Base-by-base conservation (phyloP, 1,284 basidiomycete genomes). In the Cerrena zonata region DNA sequence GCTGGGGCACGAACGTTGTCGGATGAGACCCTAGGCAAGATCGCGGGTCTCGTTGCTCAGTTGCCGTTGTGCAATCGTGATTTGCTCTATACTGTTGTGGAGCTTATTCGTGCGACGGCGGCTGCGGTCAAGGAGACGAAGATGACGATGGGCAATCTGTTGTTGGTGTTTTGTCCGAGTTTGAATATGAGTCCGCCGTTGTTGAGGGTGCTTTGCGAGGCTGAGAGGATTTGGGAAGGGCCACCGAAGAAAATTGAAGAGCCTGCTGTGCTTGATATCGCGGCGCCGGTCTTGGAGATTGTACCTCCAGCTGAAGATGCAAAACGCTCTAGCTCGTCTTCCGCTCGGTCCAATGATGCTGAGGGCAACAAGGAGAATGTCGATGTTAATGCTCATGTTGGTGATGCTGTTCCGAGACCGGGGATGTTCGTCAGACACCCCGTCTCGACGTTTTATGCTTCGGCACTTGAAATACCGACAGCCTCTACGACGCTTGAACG, bases 101-200 rank as follows among this genome's bases (percentile, higher is more conserved):
- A 90, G 51, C 71, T 91, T 38, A 86, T 91, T 58, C 79, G 75
- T 48, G 79, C 76, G 37, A 89, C 87, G 2, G 80, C 84, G 0
- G 72, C 70, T 49, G 74, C 76, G 50, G 75, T 74, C 56, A 77
- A 75, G 56, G 78, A 80, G 61, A 92, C 88, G 30, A 89, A 88
- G 72, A 92, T 92, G 89, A 87, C 88, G 1, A 63, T 92, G 57
- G 85, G 83, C 62, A 92, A 92, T 61, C 65, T 92, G 56, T 68
- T 91, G 23, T 69, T 91, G 42, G 81, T 91, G 48, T 84, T 92
- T 63, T 89, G 84, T 58, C 89, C 89, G 24, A 91, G 84, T 61
- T 68, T 91, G 60, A 82, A 79, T 61, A 85, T 92, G 78, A 87
- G 76, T 50, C 86, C 89, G n/a, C 74, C 82, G 1, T 66, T 92